phyloP scores from a whole-genome alignment of 1,139 yeast genomes.

The Blastobotrys ciferrii region DNA sequence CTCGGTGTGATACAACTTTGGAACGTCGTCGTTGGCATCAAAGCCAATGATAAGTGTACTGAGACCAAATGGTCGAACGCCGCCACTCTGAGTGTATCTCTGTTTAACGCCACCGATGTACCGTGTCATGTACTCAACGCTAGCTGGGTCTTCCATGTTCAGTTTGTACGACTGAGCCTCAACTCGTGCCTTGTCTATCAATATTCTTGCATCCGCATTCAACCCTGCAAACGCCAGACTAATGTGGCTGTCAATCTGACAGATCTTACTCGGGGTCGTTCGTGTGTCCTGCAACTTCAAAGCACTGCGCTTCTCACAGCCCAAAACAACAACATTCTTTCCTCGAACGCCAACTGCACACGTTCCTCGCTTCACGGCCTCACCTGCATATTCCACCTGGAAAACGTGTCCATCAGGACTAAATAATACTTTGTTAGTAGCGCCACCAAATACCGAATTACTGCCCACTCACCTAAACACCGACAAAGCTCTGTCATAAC shows the following conservation, averaged over 20 bases:
- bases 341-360: conserved; percentile 98
- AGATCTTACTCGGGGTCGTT: conserved; percentile 91
- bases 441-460: not conserved
- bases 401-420: conserved; percentile 99
- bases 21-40: conserved; percentile 77
- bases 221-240: conserved; percentile 95
- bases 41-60: conserved; percentile 95
- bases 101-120: conserved; percentile 98
- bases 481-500: conserved; percentile 98
- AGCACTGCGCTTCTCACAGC: conserved; percentile 95
- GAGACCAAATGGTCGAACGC: conserved; percentile 93
- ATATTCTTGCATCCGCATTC: conserved; percentile 94
- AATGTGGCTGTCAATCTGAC: conserved; percentile 86
- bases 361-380: conserved; percentile 97
- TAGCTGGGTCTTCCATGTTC: conserved; percentile 90
- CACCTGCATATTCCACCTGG: conserved; percentile 97
- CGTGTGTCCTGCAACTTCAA: conserved; percentile 94
- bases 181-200: conserved; percentile 91
- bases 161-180: conserved; percentile 97
- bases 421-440: conserved; percentile 25
- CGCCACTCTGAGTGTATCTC: conserved; percentile 96
- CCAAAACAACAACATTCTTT: conserved; percentile 80
- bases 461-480: conserved; percentile 76
- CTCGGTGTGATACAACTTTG: conserved; percentile 89
- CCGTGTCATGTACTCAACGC: conserved; percentile 87